Evolutionary conservation across 2,329 filamentous ascomycete genomes (phyloP), one percentile per base, ranked within the genome.

Genomic region (Neurospora crassa): DNA sequence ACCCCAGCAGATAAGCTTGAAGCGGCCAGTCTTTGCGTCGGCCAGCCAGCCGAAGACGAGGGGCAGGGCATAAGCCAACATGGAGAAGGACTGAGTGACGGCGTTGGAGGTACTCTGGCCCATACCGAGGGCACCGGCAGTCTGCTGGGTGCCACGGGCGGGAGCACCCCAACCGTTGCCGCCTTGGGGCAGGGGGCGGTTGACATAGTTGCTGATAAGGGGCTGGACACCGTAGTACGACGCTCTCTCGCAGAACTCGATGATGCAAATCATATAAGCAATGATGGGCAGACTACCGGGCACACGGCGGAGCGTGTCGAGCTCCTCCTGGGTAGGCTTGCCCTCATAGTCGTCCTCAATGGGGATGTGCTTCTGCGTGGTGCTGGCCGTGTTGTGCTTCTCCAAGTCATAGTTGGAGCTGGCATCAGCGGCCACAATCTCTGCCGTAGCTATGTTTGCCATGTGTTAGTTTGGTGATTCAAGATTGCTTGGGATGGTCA

Each of bases 21-120:
- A 94, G 73, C 91, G 90, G 71, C 91, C 91, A 63, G 87, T 87
- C 75, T 88, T 89, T 71, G 90, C 84, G 78, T 94, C 92, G 59
- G 91, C 89, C 16, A 91, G 75, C 78, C 84, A 88, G 20, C 83
- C 84, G 70, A 84, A 83, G 7, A 87, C 47, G 34, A 90, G 82
- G 0, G 88, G 88, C 14, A 89, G 80, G 3, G 84, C 79, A 74
- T 89, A 90, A 1, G 87, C 83, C 45, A 90, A 78, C 75, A 90
- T 84, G 71, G 79, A 84, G 81, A 87, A 89, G 40, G 85, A 85
- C 73, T 89, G 82, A 5, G 79, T 81, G 43, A 88, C 81, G 8
- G 86, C 86, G 53, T 85, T 86, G 68, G 86, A 81, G 11, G 82
- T 83, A 47, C 85, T 82, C 0, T 84, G 82, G n/a, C 89, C 89